These are phyloP conservation scores for Colletotrichum truncatum DNA, from an alignment of 2,329 filamentous ascomycete genomes.

Conservation along the genomic window DNA sequence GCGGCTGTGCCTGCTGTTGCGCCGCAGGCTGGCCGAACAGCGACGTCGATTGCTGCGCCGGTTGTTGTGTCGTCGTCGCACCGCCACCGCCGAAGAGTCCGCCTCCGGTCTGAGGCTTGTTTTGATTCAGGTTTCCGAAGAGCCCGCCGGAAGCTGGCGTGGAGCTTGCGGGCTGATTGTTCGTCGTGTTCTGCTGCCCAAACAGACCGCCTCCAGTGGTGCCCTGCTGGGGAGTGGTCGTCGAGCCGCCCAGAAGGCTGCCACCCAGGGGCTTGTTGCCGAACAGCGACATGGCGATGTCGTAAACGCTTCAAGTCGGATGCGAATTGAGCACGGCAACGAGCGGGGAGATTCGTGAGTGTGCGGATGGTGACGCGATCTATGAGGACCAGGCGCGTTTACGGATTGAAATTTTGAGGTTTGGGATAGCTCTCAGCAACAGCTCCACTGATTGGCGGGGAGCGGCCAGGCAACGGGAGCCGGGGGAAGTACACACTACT, in stretches of 20 bases:
- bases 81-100: constrained; percentile 46
- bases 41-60: constrained; percentile 19
- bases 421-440: constrained; percentile 26
- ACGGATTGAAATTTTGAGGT: constrained; percentile 26
- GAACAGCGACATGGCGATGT: constrained; percentile 31
- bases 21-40: constrained; percentile 33
- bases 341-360: not conserved
- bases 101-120: constrained; percentile 38
- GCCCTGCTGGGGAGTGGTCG: constrained; percentile 19
- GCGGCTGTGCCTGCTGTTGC: constrained; percentile 34
- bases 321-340: constrained; percentile 7
- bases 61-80: constrained; percentile 31
- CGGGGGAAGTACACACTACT: not conserved
- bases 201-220: constrained; percentile 31
- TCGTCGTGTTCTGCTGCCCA: constrained; percentile 29
- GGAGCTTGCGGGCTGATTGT: constrained; percentile 30
- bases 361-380: constrained; percentile 1
- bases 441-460: constrained; percentile 32
- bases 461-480: constrained; percentile 28
- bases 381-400: constrained; percentile 18
- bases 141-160: constrained; percentile 38
- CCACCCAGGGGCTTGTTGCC: constrained; percentile 33
- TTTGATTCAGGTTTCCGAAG: constrained; percentile 23
- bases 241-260: constrained; percentile 24
- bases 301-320: constrained; percentile 2